Percentiles rank a stretch among this genome's conserved stretches.
These are phyloP conservation scores for Thielaviopsis ethacetica DNA, from an alignment of 2,329 filamentous ascomycete genomes.

Conservation along the genomic window DNA sequence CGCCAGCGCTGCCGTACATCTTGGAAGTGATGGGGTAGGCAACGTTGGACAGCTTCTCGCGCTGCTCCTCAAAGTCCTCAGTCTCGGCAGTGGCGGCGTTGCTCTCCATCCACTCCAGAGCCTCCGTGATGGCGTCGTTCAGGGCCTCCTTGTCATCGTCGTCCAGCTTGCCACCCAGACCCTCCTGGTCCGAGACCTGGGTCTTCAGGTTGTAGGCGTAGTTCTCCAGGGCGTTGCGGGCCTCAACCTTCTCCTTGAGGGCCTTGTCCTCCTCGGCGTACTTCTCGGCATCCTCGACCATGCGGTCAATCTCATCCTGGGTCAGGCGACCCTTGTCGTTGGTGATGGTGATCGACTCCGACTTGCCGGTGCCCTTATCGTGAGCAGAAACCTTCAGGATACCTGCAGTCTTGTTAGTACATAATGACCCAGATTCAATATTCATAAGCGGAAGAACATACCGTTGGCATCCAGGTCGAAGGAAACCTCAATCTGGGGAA, in stretches of 20 bases:
- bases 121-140: constrained; percentile 91
- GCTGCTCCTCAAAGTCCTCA: constrained; percentile 98
- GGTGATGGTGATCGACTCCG: constrained; percentile 94
- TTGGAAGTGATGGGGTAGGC: constrained; percentile 99
- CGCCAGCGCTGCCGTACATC: constrained; percentile 58
- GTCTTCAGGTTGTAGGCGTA: constrained; percentile 99
- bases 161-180: constrained; percentile 94
- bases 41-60: constrained; percentile 93
- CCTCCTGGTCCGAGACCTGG: constrained; percentile 93
- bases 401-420: constrained; percentile 14
- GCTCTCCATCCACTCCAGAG: constrained; percentile 92
- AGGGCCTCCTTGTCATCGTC: constrained; percentile 97
- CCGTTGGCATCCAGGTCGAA: constrained; percentile 98
- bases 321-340: constrained; percentile 98
- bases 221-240: constrained; percentile 94
- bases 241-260: constrained; percentile 89
- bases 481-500: constrained; percentile 94
- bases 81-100: constrained; percentile 70
- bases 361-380: constrained; percentile 97
- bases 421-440: background rate
- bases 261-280: constrained; percentile 99
- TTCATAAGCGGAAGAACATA: background rate
- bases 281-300: constrained; percentile 96
- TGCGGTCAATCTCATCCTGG: constrained; percentile 95
- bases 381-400: constrained; percentile 91